Conservation (phyloP, 805 yeast genomes). For the Kazachstania africana region DNA sequence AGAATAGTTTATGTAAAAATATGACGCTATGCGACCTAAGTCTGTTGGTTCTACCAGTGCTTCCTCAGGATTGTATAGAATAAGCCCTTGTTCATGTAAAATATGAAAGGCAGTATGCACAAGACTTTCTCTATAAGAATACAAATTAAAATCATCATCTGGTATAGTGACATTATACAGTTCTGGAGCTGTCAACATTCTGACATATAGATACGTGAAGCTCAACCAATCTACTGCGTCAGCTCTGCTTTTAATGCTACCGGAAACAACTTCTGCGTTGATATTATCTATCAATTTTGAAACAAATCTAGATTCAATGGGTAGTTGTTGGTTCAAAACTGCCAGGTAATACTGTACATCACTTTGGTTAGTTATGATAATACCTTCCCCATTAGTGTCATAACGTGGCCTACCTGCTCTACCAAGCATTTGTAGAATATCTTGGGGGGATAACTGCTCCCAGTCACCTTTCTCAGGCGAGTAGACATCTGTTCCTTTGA, state of each 20-base stretch:
- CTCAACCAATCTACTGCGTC: constrained; percentile 79
- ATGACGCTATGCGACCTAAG: constrained; percentile 74
- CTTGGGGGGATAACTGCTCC: constrained; percentile 91
- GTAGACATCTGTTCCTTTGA: constrained; percentile 88
- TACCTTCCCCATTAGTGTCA: constrained; percentile 88
- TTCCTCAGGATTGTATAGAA: constrained; percentile 40
- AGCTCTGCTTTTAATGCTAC: constrained; percentile 43
- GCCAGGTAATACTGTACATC: constrained; percentile 85
- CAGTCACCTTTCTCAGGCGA: constrained; percentile 84
- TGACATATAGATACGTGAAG: constrained; percentile 62
- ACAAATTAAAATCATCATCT: constrained; percentile 19
- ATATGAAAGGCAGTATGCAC: constrained; percentile 63
- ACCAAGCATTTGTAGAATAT: constrained; percentile 92
- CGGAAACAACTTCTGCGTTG: constrained; percentile 80
- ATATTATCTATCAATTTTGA: constrained; percentile 57
- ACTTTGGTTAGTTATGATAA: constrained; percentile 76
- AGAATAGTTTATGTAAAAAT: constrained; percentile 66
- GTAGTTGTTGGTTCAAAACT: constrained; percentile 79
- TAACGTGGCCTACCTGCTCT: constrained; percentile 96
- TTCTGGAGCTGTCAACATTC: constrained; percentile 66
- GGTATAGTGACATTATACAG: constrained; percentile 41
- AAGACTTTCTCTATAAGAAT: constrained; percentile 52
- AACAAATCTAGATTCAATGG: constrained; percentile 82
- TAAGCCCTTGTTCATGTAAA: constrained; percentile 45
- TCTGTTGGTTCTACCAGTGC: constrained; percentile 49